Base-by-base conservation (phyloP, 2,329 filamentous ascomycete genomes). In the Calonectria pteridis region DNA sequence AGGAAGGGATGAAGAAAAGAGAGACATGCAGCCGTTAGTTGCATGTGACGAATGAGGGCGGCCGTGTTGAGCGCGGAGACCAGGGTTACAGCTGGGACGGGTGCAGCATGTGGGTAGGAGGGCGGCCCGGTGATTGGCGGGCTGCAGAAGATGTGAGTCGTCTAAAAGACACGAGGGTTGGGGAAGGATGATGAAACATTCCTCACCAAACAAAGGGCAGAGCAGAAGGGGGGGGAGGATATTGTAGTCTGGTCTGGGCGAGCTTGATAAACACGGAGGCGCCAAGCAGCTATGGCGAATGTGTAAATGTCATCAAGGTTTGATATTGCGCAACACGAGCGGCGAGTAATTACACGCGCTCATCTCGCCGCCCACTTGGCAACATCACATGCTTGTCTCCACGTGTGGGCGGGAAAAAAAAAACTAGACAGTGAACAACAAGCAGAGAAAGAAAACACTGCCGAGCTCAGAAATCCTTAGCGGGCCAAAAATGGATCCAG, bases 1-100 rank as follows among this genome's bases (percentile, higher is more conserved):
- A 46, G 37, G 37, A 33, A 49, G 29, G 40, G 26, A 40, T 29
- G 33, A 33, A 37, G 29, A 40, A 59, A 33, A 40, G 53, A 67
- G 55, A 64, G 70, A 65, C 64, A 55, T 68, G 65, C 64, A 66
- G 62, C 49, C 50, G 50, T 23, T 31, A 33, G 28, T 37, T 43
- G 53, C 43, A 49, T 67, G 55, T 67, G 63, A 71, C 68, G 67
- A 70, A 70, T 70, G 58, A 65, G 58, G 35, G 33, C 37, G 67
- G 67, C 33, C 37, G 33, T 62, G 55, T 62, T 62, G 35, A 20
- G 55, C 35, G 55, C 29, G 35, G 55, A 20, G 37, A 20, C 55
- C 35, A 37, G 55, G 33, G 66, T 37, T 29, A 40, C 31, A 26
- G 37, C 53, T 50, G 37, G 35, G 55, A 63, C 35, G 67, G 37